Evolutionary conservation across 768 basidiomycete species (phyloP), one percentile per base, ranked within the genome.

Genomic region (Kwoniella sp.): DNA sequence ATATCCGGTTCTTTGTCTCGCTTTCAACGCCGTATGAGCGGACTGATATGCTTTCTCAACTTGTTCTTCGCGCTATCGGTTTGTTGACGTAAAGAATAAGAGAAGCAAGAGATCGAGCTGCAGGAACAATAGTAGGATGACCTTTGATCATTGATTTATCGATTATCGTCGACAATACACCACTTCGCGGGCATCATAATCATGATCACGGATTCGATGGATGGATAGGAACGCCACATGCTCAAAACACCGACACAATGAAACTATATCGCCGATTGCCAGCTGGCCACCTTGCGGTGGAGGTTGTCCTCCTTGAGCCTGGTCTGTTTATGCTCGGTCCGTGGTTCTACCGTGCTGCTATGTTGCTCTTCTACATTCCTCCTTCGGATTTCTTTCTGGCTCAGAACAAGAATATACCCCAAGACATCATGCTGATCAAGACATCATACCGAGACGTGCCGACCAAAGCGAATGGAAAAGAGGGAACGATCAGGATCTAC

Each of bases 401-500:
- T 7, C 5, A 37, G 34, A 37, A 37, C 13, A 37, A 37, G 34
- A 5, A 37, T 37, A 37, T 7, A 13, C 34, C 5, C 41, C 62
- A 34, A 47, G 3, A 15, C 55, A 69, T 1, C 34, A 95, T 97
- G 93, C 84, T 95, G 67, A 87, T 95, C 84, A 86, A 85, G 65
- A 90, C 89, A 73, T 87, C 87, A 17, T 87, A 86, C 81, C 84
- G 89, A 74, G 93, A 95, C 73, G 80, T 96, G 4, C 86, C 88
- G 45, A 87, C 89, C 59, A 86, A 85, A 56, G 85, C 90, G 50
- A 84, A 88, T 73, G 81, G 83, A 13, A 75, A 83, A 28, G 86
- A 86, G 11, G 84, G 84, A 2, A 87, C 89, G 0, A 89, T 93
- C 67, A 84, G 92, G 59, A 87, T 95, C 45, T 93, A 89, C 76